Evolutionary conservation across 2,329 filamentous ascomycete genomes (phyloP).

Genomic region (Ascomycota sp.): DNA sequence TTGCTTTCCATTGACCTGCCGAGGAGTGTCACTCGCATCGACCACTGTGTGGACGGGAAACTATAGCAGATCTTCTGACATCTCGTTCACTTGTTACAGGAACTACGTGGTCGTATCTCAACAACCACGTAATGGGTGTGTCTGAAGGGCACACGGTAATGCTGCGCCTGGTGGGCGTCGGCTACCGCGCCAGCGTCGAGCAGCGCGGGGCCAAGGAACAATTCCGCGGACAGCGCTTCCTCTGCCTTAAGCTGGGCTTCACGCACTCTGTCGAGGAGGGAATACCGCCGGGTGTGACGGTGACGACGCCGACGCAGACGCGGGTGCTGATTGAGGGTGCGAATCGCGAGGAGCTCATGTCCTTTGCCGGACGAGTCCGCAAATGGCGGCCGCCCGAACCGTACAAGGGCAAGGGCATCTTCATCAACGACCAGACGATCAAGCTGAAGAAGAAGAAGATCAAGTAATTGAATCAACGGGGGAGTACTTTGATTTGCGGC

Average conservation of each 20-base stretch:
- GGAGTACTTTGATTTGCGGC: too few species aligned
- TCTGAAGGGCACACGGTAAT: conserved; percentile 93
- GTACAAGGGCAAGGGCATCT: conserved; percentile 99
- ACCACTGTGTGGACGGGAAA: too few species aligned
- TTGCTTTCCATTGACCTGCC: too few species aligned
- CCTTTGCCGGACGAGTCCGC: conserved; percentile 76
- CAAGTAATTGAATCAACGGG: conserved; percentile 34
- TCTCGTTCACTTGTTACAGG: conserved; percentile 28
- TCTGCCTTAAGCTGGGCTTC: conserved; percentile 88
- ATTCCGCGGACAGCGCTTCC: conserved; percentile 69
- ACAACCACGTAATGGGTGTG: conserved; percentile 80
- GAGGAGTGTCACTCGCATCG: too few species aligned
- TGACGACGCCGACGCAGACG: conserved; percentile 76
- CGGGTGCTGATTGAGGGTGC: conserved; percentile 76
- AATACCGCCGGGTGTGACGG: conserved; percentile 64
- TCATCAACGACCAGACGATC: conserved; percentile 93
- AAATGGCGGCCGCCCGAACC: conserved; percentile 84
- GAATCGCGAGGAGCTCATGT: conserved; percentile 71
- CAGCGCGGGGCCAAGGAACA: conserved; percentile 50
- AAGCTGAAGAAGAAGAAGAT: conserved; percentile 97
- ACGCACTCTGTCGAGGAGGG: conserved; percentile 86
- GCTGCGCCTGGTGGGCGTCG: conserved; percentile 80
- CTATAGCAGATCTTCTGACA: too few species aligned
- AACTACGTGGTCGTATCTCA: conserved; percentile 74
- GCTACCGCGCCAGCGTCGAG: conserved; percentile 81